Base-by-base conservation (phyloP, 306 rosid genomes). In the Cucurbita argyrosperma region DNA sequence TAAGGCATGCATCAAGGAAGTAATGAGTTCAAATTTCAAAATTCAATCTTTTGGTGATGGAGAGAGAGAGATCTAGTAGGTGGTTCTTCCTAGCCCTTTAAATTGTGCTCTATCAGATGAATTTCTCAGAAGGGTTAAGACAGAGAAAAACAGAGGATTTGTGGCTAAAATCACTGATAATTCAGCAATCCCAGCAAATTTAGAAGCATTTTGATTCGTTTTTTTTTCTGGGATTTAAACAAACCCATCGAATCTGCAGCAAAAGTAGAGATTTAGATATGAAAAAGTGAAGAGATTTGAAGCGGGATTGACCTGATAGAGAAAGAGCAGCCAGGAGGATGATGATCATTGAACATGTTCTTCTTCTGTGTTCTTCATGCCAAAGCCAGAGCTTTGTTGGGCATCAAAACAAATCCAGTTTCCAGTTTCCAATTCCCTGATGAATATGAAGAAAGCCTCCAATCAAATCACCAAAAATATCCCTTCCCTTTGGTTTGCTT, bases 1-100 rank as follows among this genome's bases (percentile, higher is more conserved):
- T 76, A 49, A 82, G 72, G 77, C 81, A 78, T 77, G 76, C 78
- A 78, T 77, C 78, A 72, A 76, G 74, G 77, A 77, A 77, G 52
- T 38, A 38, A 42, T 66, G 53, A 62, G 68, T 38, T 38, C 39
- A 21, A 66, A 18, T 14, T 35, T 11, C 12, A 38, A 58, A 58
- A 10, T 21, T 43, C 13, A 62, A 37, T 63, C 69, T 1, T 8
- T n/a, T 38, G 6, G 5, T 7, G 16, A 38, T 40, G 71, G 4
- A 9, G 6, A 59, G 23, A 60, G 65, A 59, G 66, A 60, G 37
- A 65, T 30, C 35, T 30, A 3, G 35, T 30, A 3, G 35, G 35
- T 30, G 43, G 30, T 59, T 59, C 65, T 59, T 30, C 42, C 38
- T 59, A 26, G 30, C 19, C 7, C 49, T 63, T n/a, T 9, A 39